phyloP scores from a whole-genome alignment of 129 eudicot genomes.

The Logfia minima region DNA sequence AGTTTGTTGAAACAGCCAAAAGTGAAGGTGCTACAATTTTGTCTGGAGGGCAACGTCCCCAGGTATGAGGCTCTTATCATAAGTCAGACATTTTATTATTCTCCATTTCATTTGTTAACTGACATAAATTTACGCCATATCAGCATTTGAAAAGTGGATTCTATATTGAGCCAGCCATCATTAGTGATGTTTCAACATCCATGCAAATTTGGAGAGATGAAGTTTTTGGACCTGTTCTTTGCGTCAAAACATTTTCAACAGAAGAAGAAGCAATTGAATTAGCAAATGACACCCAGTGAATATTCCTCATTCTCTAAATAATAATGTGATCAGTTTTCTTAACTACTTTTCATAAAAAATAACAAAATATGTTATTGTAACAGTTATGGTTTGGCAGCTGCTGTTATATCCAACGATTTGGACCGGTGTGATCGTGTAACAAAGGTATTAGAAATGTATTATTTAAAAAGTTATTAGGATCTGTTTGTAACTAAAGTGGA shows the following conservation, averaged over 20 bases:
- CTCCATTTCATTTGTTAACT: neutral
- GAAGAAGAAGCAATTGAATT: conserved; percentile 95
- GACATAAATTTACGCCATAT: neutral
- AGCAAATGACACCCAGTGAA: conserved; percentile 95
- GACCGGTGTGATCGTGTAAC: conserved; percentile 84
- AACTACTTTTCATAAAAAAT: neutral
- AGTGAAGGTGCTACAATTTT: conserved; percentile 91
- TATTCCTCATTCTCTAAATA: neutral
- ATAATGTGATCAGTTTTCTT: neutral
- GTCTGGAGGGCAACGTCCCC: conserved; percentile 80
- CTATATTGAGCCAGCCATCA: conserved; percentile 74
- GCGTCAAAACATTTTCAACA: conserved; percentile 80
- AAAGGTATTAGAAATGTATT: conserved; percentile 52
- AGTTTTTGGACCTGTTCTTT: conserved; percentile 95
- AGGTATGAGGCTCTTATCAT: conserved; percentile 38
- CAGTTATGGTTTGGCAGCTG: conserved; percentile 89
- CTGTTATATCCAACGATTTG: conserved; percentile 86
- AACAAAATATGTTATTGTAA: conserved; percentile 10
- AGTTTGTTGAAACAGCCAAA: conserved; percentile 81
- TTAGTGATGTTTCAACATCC: conserved; percentile 77
- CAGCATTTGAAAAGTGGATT: conserved; percentile 81
- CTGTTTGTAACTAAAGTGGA: too few relatives aligned
- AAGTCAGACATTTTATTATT: neutral
- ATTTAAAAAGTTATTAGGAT: too few relatives aligned
- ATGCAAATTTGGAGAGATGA: conserved; percentile 99